Conservation (phyloP, 1,284 basidiomycete genomes). For the Earliella scabrosa region DNA sequence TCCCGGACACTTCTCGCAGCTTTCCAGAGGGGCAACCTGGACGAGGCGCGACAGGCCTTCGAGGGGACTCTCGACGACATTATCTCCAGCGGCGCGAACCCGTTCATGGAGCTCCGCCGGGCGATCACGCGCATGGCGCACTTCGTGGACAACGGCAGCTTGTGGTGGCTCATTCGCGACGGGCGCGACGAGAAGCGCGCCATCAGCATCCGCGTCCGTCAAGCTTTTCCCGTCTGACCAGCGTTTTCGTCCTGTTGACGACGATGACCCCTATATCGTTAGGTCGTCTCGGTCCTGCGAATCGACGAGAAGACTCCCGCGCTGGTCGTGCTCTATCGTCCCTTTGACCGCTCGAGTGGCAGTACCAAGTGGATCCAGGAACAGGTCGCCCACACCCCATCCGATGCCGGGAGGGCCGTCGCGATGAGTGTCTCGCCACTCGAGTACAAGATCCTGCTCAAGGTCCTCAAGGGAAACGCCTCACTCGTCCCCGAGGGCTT, state of each 20-base stretch:
- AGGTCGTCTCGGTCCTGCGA: constrained; percentile 37
- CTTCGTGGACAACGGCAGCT: constrained; percentile 29
- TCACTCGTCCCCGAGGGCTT: constrained; percentile 35
- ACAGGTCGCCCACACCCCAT: neutral
- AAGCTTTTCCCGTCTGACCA: neutral
- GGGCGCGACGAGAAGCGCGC: constrained; percentile 24
- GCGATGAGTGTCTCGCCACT: constrained; percentile 30
- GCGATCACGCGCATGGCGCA: constrained; percentile 34
- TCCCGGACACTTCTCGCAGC: neutral
- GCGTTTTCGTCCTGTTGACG: neutral
- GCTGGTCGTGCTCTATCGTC: constrained; percentile 34
- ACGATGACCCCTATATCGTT: too few relatives aligned
- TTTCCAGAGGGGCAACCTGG: constrained; percentile 11
- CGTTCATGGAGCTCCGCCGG: constrained; percentile 40
- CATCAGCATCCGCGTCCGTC: constrained; percentile 35
- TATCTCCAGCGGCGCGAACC: constrained; percentile 25
- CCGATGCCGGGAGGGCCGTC: neutral
- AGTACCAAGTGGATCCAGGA: constrained; percentile 16
- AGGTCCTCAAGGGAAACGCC: constrained; percentile 39
- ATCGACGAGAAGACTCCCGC: constrained; percentile 34
- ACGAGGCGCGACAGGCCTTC: constrained; percentile 5
- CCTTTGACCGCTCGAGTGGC: constrained; percentile 20
- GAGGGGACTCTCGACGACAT: neutral
- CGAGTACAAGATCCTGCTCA: constrained; percentile 37
- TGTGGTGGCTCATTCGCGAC: constrained; percentile 32